Conservation (phyloP, 2,329 filamentous ascomycete species). For the Fusarium compactum region DNA sequence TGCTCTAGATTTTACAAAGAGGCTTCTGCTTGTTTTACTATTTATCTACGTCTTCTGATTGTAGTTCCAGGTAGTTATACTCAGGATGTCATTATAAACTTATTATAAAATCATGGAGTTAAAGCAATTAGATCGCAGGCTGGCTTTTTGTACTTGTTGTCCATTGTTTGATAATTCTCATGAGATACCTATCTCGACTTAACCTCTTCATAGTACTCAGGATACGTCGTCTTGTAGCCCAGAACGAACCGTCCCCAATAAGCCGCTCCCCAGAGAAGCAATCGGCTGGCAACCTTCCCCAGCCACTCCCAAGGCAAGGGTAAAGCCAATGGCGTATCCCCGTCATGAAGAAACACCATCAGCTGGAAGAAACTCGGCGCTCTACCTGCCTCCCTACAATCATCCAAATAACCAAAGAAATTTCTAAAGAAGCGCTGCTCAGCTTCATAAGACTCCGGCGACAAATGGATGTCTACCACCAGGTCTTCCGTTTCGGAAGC, state of each 20-base stretch:
- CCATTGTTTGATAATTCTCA: too few species aligned
- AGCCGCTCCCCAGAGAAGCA: background rate
- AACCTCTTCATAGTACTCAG: constrained; percentile 1
- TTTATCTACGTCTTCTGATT: too few species aligned
- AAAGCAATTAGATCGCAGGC: too few species aligned
- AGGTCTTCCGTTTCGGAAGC: background rate
- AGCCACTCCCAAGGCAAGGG: constrained; percentile 4
- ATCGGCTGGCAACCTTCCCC: constrained; percentile 1
- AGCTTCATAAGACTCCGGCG: constrained; percentile 8
- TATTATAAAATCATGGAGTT: too few species aligned
- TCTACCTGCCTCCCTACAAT: constrained; percentile 2
- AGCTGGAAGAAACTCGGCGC: constrained; percentile 13
- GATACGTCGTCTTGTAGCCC: constrained; percentile 5
- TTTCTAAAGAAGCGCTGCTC: constrained; percentile 17
- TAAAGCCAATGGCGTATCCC: constrained; percentile 2
- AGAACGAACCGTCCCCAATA: constrained; percentile 8
- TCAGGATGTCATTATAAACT: too few species aligned
- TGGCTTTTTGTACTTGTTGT: too few species aligned
- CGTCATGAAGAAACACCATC: constrained; percentile 11
- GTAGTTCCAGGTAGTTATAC: too few species aligned
- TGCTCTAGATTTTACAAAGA: background rate
- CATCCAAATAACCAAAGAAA: constrained; percentile 13
- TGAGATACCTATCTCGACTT: background rate
- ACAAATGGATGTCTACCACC: constrained; percentile 5
- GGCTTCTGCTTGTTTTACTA: too few species aligned